Conservation (phyloP, 805 yeast species). For the Saccharomycopsis sp. region DNA sequence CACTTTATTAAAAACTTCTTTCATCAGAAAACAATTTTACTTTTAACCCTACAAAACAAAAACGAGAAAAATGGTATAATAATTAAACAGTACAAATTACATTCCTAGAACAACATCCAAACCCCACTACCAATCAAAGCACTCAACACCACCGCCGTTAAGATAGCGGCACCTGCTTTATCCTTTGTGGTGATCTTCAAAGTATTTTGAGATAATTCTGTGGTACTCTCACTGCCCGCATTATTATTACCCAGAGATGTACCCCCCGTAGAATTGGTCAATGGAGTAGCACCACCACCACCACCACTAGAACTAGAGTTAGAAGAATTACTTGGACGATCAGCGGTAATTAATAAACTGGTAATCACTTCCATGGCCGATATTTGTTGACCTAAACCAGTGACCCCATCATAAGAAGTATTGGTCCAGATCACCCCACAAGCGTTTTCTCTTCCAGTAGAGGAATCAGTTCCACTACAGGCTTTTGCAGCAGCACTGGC, state of each 20-base stretch:
- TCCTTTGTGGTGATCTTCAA: conserved; percentile 50
- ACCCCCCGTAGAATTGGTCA: conserved; percentile 36
- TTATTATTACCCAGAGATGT: conserved; percentile 43
- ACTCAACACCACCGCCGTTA: conserved; percentile 67
- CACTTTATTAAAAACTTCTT: no score
- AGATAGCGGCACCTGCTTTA: conserved; percentile 81
- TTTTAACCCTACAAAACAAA: no score
- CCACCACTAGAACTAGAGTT: not conserved
- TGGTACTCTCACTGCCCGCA: conserved; percentile 27
- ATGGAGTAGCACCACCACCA: conserved; percentile 7
- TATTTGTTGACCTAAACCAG: conserved; percentile 82
- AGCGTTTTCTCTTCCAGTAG: conserved; percentile 5
- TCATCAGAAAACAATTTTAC: no score
- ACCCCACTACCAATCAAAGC: conserved; percentile 52
- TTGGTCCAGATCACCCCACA: conserved; percentile 70
- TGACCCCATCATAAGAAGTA: conserved; percentile 51
- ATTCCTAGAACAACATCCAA: conserved; percentile 70
- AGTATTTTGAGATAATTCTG: conserved; percentile 24
- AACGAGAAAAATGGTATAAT: no score
- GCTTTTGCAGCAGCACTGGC: conserved; percentile 67
- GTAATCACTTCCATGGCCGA: conserved; percentile 60
- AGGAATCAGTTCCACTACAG: conserved; percentile 62
- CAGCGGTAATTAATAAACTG: conserved; percentile 27
- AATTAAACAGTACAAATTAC: no score
- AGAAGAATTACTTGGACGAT: not conserved